Evolutionary conservation across 2,329 filamentous ascomycete species (phyloP).

Genomic region (Fusarium keratoplasticum): DNA sequence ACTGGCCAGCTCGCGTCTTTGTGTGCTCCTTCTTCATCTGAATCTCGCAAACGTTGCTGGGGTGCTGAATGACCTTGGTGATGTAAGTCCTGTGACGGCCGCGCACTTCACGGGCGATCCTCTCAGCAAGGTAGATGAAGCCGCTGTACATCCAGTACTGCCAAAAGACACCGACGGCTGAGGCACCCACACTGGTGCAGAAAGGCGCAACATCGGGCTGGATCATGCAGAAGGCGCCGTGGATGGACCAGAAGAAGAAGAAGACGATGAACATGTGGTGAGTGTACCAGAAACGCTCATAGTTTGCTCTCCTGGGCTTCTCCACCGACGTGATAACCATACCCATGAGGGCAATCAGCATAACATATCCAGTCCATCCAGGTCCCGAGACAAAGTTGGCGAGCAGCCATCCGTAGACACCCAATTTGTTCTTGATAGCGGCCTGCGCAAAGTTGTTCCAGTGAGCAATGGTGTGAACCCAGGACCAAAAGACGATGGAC

Average conservation of each 20-base stretch:
- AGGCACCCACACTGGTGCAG: conserved; percentile 74
- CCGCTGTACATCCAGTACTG: conserved; percentile 91
- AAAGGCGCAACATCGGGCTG: conserved; percentile 85
- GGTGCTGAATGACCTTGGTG: conserved; percentile 90
- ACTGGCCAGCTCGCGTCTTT: conserved; percentile 83
- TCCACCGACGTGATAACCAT: conserved; percentile 84
- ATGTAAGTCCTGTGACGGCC: conserved; percentile 87
- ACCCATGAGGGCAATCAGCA: conserved; percentile 81
- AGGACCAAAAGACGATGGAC: conserved; percentile 90
- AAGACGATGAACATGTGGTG: conserved; percentile 90
- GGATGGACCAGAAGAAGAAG: conserved; percentile 92
- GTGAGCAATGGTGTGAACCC: conserved; percentile 87
- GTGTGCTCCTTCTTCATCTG: conserved; percentile 93
- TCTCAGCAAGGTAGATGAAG: conserved; percentile 83
- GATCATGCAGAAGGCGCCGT: conserved; percentile 92
- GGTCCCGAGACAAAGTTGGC: conserved; percentile 84
- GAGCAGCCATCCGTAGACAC: conserved; percentile 80
- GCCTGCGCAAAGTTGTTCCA: conserved; percentile 89
- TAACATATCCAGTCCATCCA: conserved; percentile 88
- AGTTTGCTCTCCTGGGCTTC: conserved; percentile 82
- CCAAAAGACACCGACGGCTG: conserved; percentile 83
- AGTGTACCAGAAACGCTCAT: conserved; percentile 91
- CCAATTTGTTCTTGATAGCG: conserved; percentile 78
- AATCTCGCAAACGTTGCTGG: conserved; percentile 89
- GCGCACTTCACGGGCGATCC: conserved; percentile 80